Base-by-base conservation (phyloP, 768 basidiomycete species). In the Xerocomellus chrysenteron region DNA sequence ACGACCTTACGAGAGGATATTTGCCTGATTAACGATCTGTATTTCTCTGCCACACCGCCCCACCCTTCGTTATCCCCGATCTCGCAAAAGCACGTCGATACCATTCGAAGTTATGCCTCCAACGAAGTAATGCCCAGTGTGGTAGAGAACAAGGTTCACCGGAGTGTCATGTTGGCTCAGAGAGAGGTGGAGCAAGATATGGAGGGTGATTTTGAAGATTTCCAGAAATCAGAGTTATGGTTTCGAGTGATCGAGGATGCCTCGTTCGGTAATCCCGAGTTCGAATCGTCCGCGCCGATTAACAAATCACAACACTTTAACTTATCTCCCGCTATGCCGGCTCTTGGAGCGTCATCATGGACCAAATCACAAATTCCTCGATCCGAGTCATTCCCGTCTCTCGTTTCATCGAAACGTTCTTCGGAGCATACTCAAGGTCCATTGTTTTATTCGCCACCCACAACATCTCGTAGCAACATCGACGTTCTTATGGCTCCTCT, bases 171-270 rank as follows among this genome's bases (percentile, higher is more conserved):
- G 73, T 72, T 90, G 11, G 85, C 92, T 2, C 97, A 98, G 66
- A 76, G 80, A 58, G 89, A 95, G 61, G 86, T 95, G 1, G 91
- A 96, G 68, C 82, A 85, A 33, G 83, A 87, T 48, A 95, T 99
- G 92, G 87, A 90, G 59, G 88, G 88, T 48, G 94, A 96, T 68
- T 97, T 96, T 66, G 88, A 90, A 47, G 86, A 86, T 9, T 98
- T 99, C 66, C 84, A 87, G 65, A 78, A 84, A 56, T 93, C 91
- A 19, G 94, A 97, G 59, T 80, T 99, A 5, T 98, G 92, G 87
- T 92, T 94, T 74, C 89, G 93, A 47, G 94, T 92, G 2, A 76
- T 92, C 9, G 83, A 86, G 9, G 92, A 94, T 66, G 76, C 82
- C 2, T 82, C 85, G 43, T 64, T 70, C 39, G 66, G 61, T 41